Conservation (phyloP, 805 yeast species). For the Wickerhamiella vanderwaltii region DNA sequence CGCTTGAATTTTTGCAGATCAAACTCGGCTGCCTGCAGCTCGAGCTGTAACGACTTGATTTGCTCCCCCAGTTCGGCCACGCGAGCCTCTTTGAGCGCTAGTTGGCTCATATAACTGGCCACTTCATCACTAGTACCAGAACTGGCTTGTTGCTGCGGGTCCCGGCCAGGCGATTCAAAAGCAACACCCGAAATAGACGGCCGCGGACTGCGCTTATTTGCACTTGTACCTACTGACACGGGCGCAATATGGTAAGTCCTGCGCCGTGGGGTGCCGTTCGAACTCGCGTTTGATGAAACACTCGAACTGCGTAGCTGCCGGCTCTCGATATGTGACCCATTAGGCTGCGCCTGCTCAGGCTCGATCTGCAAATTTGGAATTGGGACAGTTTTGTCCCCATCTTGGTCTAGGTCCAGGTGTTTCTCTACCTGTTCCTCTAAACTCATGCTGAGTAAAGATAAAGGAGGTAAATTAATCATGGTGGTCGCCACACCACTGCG, state of each 20-base stretch:
- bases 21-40: slow-evolving; percentile 28
- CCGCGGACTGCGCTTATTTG: slow-evolving; percentile 2
- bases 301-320: slow-evolving; percentile 1
- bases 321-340: no score
- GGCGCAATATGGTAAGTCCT: slow-evolving; percentile 6
- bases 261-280: slow-evolving; percentile 7
- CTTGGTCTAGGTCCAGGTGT: no score
- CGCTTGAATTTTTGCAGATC: slow-evolving; percentile 24
- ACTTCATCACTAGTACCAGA: no score
- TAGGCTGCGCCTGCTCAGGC: no score
- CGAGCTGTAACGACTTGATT: slow-evolving; percentile 21
- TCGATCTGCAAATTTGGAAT: no score
- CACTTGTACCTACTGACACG: not conserved
- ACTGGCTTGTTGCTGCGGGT: not conserved
- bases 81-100: slow-evolving; percentile 31
- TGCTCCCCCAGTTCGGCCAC: slow-evolving; percentile 29
- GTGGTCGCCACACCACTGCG: not conserved
- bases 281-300: slow-evolving; percentile 1
- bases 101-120: slow-evolving; percentile 23
- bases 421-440: not conserved
- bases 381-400: no score
- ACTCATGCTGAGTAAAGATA: no score
- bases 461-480: no score
- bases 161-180: not conserved
- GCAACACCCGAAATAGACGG: not conserved